Percentiles rank a stretch among this genome's conserved stretches.
Evolutionary conservation across 495 filamentous ascomycete species (phyloP).

Genomic region (Collariella sp.): DNA sequence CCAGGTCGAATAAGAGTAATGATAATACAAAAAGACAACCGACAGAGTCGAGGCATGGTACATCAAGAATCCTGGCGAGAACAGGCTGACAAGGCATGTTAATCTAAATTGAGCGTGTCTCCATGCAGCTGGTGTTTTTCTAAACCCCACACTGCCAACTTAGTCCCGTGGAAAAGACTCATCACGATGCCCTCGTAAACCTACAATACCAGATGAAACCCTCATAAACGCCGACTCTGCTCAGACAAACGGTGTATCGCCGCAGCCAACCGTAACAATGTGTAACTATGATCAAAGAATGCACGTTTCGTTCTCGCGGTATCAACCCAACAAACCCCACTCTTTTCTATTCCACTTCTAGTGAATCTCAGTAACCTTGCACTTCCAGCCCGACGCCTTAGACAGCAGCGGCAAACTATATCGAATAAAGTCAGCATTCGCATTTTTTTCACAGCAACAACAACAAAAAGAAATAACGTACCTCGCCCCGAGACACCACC

Average conservation of each 20-base stretch:
- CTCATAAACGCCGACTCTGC: no score
- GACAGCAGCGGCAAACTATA: conserved; percentile 39
- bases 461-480: conserved; percentile 33
- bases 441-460: not conserved
- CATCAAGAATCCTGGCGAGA: no score
- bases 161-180: no score
- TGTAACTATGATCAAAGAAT: not conserved
- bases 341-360: conserved; percentile 13
- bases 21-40: no score
- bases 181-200: no score
- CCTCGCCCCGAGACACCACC: conserved; percentile 97
- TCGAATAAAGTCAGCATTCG: conserved; percentile 33
- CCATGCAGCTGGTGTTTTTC: no score
- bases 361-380: conserved; percentile 39
- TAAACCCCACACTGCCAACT: no score
- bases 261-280: no score
- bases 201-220: no score
- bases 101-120: no score
- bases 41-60: not conserved
- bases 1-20: not conserved
- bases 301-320: not conserved
- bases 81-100: no score
- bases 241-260: no score
- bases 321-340: not conserved
- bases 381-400: conserved; percentile 41